Evolutionary conservation across 352 stramenopile species (phyloP), one percentile per base, ranked within the genome.

Genomic region (Phytophthora foliorum): DNA sequence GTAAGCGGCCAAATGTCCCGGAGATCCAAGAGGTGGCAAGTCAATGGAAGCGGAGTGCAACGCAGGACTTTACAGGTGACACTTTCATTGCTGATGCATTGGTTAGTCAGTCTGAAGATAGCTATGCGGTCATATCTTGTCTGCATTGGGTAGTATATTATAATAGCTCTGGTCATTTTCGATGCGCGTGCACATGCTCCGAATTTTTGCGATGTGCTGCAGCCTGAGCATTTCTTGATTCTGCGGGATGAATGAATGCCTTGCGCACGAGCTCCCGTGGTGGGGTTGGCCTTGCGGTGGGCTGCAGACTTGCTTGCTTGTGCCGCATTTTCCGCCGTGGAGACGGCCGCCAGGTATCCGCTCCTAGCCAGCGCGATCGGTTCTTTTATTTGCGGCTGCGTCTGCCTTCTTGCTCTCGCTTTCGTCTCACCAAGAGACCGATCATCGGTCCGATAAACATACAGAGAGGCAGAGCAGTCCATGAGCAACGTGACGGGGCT

Each of bases 371-470:
- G 59, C 34, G n/a, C 38, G n/a, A 17, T 17, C 21, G 66, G 48
- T 69, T 69, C 38, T 66, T 74, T 69, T 69, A 69, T 64, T 46
- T 22, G 19, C 59, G 41, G 34, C n/a, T 4, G 14, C 31, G 44
- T 44, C 19, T 61, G 24, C 22, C 42, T 57, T 67, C 50, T 53
- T 46, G 42, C 58, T 39, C 39, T 38, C 48, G 21, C 17, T 8
- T 41, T 67, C 60, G 49, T 71, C 67, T 74, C 67, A 70, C 67
- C 67, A 74, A 70, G 60, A 74, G 38, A 49, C 39, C 29, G 42
- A 39, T 39, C 27, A 68, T 50, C 24, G 62, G 32, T 41, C 29
- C 4, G 29, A 7, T 22, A 5, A 24, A 42, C 36, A 21, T 19
- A 34, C 42, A 54, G 42, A 63, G 64, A 63, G 50, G 32, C 58